Conservation (phyloP, 2,329 filamentous ascomycete genomes). For the Botrytis medusae region DNA sequence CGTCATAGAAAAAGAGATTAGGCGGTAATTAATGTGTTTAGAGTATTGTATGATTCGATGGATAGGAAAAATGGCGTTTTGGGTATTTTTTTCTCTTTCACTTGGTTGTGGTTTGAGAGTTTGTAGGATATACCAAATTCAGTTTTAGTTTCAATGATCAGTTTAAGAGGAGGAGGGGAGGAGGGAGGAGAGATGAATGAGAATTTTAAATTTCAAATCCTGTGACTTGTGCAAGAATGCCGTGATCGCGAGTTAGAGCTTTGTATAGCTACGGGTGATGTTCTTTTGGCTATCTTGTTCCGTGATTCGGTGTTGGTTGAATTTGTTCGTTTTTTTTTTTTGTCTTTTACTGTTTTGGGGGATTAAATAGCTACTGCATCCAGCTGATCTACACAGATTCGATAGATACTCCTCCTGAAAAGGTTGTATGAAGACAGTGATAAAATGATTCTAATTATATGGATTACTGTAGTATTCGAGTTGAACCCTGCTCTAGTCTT, state of each 20-base stretch:
- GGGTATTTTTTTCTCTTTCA: neutral
- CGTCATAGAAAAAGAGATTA: neutral
- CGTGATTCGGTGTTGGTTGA: neutral
- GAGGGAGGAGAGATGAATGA: neutral
- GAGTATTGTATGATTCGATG: constrained; percentile 9
- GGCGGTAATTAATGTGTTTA: constrained; percentile 10
- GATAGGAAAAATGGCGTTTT: constrained; percentile 8
- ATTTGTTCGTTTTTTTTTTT: neutral
- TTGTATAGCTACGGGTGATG: neutral
- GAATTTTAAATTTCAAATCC: neutral
- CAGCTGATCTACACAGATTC: neutral
- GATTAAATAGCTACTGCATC: no score
- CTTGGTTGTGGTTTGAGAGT: neutral
- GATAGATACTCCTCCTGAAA: neutral
- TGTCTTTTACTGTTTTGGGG: no score
- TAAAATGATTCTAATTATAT: neutral
- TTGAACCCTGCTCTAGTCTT: no score
- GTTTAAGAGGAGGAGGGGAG: neutral
- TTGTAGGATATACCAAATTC: constrained; percentile 17
- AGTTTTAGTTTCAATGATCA: neutral
- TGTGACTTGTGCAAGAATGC: neutral
- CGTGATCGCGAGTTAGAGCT: neutral
- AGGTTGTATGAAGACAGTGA: neutral
- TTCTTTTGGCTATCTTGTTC: neutral
- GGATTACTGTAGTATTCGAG: no score